These are phyloP conservation scores for Senecio squalidus DNA, from an alignment of 140 eudicot species.

Conservation along the genomic window DNA sequence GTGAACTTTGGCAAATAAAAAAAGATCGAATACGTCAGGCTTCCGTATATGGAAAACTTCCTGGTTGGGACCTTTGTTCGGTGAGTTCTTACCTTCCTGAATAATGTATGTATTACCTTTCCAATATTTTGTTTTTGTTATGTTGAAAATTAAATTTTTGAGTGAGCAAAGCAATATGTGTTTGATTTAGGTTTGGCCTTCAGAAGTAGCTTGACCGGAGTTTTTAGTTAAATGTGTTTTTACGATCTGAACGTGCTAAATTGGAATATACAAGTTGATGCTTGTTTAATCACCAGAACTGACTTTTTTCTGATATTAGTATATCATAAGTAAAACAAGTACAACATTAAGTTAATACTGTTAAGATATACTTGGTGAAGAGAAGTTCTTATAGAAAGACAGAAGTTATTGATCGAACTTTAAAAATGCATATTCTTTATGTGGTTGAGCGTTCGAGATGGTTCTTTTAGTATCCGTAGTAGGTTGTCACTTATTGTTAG, in stretches of 20 bases:
- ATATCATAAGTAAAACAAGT: neutral
- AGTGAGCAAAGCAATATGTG: neutral
- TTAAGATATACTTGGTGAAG: neutral
- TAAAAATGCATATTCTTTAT: neutral
- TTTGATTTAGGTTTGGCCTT: neutral
- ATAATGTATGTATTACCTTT: neutral
- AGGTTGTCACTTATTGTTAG: neutral
- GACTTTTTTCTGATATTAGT: neutral
- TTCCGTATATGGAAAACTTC: conserved; percentile 78
- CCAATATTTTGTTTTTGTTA: neutral
- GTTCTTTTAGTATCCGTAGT: neutral
- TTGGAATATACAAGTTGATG: conserved; percentile 4
- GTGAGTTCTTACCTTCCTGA: conserved; percentile 43
- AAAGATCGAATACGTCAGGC: conserved; percentile 84
- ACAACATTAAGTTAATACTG: neutral
- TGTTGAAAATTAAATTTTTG: neutral
- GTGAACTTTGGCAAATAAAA: conserved; percentile 96
- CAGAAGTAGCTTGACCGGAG: conserved; percentile 9
- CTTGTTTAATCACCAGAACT: conserved; percentile 6
- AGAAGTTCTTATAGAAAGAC: neutral
- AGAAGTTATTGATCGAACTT: conserved; percentile 4
- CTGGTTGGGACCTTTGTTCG: conserved; percentile 98
- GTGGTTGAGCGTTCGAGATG: conserved; percentile 10
- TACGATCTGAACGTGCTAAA: conserved; percentile 3
- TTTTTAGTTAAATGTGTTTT: neutral